phyloP scores from a whole-genome alignment of 768 basidiomycete species.

The Mycena leptocephala region DNA sequence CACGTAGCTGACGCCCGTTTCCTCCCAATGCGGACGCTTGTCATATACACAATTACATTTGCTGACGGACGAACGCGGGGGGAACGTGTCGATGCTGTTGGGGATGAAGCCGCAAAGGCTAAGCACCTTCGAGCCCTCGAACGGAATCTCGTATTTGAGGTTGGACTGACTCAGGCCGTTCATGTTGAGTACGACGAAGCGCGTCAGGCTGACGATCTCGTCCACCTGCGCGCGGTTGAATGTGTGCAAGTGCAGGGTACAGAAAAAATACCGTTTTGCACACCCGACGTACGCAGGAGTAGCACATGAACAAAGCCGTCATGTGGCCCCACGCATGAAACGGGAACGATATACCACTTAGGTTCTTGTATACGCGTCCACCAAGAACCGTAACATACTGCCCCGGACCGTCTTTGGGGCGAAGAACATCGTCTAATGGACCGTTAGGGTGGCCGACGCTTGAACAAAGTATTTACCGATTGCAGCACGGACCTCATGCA shows the following conservation, averaged over 20 bases:
- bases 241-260: no score
- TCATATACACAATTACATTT: conserved; percentile 38
- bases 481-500: conserved; percentile 48
- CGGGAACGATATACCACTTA: conserved; percentile 46
- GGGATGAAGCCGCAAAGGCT: conserved; percentile 50
- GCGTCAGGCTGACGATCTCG: conserved; percentile 47
- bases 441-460: no score
- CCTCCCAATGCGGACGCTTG: conserved; percentile 47
- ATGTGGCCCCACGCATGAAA: conserved; percentile 56
- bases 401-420: conserved; percentile 38
- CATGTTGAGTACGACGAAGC: conserved; percentile 43
- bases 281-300: conserved; percentile 49
- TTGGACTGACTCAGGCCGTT: conserved; percentile 35
- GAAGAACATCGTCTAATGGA: conserved; percentile 46
- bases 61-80: conserved; percentile 41
- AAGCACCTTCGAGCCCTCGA: conserved; percentile 44
- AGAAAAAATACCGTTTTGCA: conserved; percentile 49
- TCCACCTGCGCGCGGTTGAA: conserved; percentile 40
- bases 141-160: conserved; percentile 40
- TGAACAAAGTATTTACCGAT: conserved; percentile 25
- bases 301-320: conserved; percentile 47
- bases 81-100: conserved; percentile 39
- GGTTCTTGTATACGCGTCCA: conserved; percentile 51
- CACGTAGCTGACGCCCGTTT: conserved; percentile 44
- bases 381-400: conserved; percentile 50